A percentile compares a stretch with the other conserved stretches of the same genome.
Conservation (phyloP, 129 eudicot species). For the Flaveria bidentis region DNA sequence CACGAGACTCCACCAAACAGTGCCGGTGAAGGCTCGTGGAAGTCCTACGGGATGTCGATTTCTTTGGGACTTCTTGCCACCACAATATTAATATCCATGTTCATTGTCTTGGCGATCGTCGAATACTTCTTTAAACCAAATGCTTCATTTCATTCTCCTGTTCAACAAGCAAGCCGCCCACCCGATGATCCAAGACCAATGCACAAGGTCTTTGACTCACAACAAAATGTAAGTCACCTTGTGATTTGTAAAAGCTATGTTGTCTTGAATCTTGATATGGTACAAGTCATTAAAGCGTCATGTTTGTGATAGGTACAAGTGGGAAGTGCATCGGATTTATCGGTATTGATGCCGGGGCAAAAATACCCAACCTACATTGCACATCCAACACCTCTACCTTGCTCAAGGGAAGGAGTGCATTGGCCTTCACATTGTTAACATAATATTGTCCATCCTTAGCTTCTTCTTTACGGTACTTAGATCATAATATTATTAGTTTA, state of each 20-base stretch:
- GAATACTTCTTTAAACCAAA: constrained; percentile 63
- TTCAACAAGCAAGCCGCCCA: constrained; percentile 24
- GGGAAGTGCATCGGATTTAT: constrained; percentile 48
- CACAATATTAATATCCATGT: constrained; percentile 70
- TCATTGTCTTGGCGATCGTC: constrained; percentile 66
- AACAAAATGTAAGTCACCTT: constrained; percentile 38
- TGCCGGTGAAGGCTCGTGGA: constrained; percentile 49
- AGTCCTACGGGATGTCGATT: constrained; percentile 62
- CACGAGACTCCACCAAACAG: constrained; percentile 39
- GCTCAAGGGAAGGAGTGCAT: constrained; percentile 66
- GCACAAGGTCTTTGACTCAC: constrained; percentile 49
- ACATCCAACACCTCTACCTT: constrained; percentile 85
- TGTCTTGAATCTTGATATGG: background rate
- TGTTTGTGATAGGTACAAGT: constrained; percentile 43
- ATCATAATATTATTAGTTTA: constrained; percentile 10
- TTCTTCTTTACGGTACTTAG: background rate
- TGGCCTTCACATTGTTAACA: constrained; percentile 69
- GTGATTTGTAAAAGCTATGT: background rate
- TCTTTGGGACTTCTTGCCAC: constrained; percentile 82
- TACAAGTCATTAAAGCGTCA: background rate
- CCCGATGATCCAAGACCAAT: constrained; percentile 33
- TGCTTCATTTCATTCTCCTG: constrained; percentile 46
- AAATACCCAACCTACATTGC: constrained; percentile 80
- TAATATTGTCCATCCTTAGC: constrained; percentile 23
- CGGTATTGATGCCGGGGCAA: constrained; percentile 85